Evolutionary conservation across 2,329 filamentous ascomycete genomes (phyloP).

Genomic region (Aureobasidium sp.): DNA sequence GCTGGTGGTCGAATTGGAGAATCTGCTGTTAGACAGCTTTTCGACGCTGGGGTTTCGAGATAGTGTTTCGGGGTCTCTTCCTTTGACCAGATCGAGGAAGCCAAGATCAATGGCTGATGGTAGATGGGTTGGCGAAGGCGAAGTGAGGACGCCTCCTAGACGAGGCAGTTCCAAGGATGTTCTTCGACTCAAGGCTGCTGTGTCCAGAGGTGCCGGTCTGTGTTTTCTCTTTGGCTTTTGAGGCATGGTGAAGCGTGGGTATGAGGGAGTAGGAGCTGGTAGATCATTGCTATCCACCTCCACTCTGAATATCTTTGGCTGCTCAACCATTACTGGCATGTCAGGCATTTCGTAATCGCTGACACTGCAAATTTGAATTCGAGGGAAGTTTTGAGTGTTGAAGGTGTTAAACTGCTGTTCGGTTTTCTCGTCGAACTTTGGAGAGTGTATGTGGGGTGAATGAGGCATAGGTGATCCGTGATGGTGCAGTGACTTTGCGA

Average conservation of each 20-base stretch:
- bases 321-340: neutral
- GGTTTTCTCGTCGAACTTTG: neutral
- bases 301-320: neutral
- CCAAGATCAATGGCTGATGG: neutral
- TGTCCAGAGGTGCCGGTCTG: constrained; percentile 4
- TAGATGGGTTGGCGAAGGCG: neutral
- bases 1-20: neutral
- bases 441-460: neutral
- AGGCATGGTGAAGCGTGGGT: neutral
- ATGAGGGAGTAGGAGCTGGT: neutral
- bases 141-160: neutral
- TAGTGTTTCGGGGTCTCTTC: neutral
- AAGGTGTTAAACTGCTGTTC: neutral
- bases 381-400: constrained; percentile 3
- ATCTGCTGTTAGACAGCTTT: neutral
- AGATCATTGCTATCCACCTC: neutral
- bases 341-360: neutral
- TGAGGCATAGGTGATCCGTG: neutral
- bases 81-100: neutral
- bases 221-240: neutral
- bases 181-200: neutral
- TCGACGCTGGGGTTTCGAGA: neutral
- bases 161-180: neutral
- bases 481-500: neutral
- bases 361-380: neutral